Conservation (phyloP, 2,329 filamentous ascomycete species). For the Trichoderma koningiopsis region DNA sequence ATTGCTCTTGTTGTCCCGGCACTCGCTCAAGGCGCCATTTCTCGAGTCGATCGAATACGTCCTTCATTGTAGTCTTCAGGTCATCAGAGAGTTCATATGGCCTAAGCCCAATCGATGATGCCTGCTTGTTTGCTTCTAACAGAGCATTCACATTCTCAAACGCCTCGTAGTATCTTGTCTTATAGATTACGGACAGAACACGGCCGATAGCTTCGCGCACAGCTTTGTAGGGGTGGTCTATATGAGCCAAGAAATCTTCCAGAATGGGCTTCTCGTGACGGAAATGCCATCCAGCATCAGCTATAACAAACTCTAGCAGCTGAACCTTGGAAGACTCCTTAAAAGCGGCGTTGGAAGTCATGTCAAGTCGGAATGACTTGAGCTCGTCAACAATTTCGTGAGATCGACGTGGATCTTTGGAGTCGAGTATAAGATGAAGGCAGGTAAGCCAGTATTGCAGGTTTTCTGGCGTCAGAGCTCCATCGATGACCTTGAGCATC, state of each 20-base stretch:
- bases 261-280: constrained; percentile 85
- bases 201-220: constrained; percentile 93
- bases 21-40: constrained; percentile 82
- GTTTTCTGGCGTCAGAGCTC: constrained; percentile 92
- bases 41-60: constrained; percentile 79
- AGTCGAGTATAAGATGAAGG: constrained; percentile 83
- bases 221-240: constrained; percentile 97
- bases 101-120: constrained; percentile 79
- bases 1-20: constrained; percentile 89
- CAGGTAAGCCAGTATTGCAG: constrained; percentile 93
- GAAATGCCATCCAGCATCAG: constrained; percentile 94
- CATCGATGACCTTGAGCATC: constrained; percentile 81
- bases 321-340: constrained; percentile 98
- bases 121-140: constrained; percentile 74
- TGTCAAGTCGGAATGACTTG: constrained; percentile 84
- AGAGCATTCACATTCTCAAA: constrained; percentile 78
- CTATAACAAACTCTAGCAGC: constrained; percentile 82
- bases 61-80: constrained; percentile 69
- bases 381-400: constrained; percentile 85
- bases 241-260: constrained; percentile 83
- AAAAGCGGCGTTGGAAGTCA: constrained; percentile 94
- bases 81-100: constrained; percentile 80
- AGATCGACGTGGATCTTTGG: constrained; percentile 83
- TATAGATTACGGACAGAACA: constrained; percentile 84
- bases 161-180: constrained; percentile 91